These are phyloP conservation scores for Globisporangium acanthophoron DNA, from an alignment of 352 stramenopile species.

Conservation along the genomic window DNA sequence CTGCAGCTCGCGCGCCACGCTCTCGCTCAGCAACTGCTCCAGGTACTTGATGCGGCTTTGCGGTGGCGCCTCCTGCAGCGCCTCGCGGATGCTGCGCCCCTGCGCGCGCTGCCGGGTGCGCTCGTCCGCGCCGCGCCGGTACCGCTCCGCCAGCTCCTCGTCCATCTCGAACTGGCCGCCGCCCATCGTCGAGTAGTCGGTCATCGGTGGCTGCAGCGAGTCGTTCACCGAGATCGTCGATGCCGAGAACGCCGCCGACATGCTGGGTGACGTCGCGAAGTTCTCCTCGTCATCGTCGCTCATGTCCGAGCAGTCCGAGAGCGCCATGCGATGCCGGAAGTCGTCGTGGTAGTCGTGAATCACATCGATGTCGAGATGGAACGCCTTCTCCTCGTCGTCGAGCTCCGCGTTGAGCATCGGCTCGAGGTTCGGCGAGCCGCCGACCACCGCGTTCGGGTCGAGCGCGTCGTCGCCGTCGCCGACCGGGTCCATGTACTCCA, in stretches of 20 bases:
- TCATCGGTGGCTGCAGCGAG: slow-evolving; percentile 18
- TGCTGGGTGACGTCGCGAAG: slow-evolving; percentile 28
- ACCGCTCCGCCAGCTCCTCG: slow-evolving; percentile 42
- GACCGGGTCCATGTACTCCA: slow-evolving; percentile 78
- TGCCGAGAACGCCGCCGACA: slow-evolving; percentile 23
- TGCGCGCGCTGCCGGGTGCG: slow-evolving; percentile 75
- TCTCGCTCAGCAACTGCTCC: slow-evolving; percentile 80
- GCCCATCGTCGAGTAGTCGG: slow-evolving; percentile 20
- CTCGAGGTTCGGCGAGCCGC: slow-evolving; percentile 29
- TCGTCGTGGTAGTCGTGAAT: slow-evolving; percentile 78
- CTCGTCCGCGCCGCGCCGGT: slow-evolving; percentile 57
- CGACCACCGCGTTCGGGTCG: slow-evolving; percentile 20
- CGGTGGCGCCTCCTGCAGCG: slow-evolving; percentile 65
- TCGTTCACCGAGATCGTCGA: slow-evolving; percentile 22
- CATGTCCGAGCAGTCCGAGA: slow-evolving; percentile 81
- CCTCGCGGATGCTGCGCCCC: slow-evolving; percentile 71
- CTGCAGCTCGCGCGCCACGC: slow-evolving; percentile 76
- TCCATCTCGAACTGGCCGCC: slow-evolving; percentile 25
- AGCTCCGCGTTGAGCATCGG: slow-evolving; percentile 32
- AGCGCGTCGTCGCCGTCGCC: slow-evolving; percentile 28
- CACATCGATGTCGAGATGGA: slow-evolving; percentile 72
- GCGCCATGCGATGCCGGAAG: slow-evolving; percentile 46
- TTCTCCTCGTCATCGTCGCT: slow-evolving; percentile 74
- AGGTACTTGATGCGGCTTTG: slow-evolving; percentile 86
- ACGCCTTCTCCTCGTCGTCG: slow-evolving; percentile 56